These are phyloP conservation scores for Seiridium unicorne DNA, from an alignment of 2,329 filamentous ascomycete genomes.

Conservation along the genomic window DNA sequence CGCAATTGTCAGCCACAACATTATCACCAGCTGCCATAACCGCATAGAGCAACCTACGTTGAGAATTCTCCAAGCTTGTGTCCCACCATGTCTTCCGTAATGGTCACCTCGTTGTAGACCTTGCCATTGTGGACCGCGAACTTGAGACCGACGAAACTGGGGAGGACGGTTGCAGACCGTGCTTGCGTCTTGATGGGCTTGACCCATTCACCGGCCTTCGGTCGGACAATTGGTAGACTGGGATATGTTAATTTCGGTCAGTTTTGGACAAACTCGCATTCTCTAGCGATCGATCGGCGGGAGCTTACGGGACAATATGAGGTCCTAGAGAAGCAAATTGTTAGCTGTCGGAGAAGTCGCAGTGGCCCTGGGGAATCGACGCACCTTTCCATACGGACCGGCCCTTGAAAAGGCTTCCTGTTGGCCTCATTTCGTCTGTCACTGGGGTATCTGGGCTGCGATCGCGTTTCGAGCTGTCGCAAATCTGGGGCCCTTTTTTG, in stretches of 20 bases:
- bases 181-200: conserved; percentile 83
- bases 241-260: neutral
- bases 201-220: conserved; percentile 58
- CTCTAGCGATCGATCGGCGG: too few relatives aligned
- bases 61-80: conserved; percentile 94
- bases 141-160: conserved; percentile 85
- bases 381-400: conserved; percentile 33
- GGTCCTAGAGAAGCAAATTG: conserved; percentile 49
- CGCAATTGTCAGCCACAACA: neutral
- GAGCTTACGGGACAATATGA: conserved; percentile 67
- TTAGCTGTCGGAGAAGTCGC: neutral
- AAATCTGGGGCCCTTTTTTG: conserved; percentile 9
- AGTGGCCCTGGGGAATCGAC: neutral
- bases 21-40: neutral
- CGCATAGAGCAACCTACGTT: conserved; percentile 56
- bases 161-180: conserved; percentile 83
- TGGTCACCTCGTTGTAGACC: conserved; percentile 74
- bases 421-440: conserved; percentile 31
- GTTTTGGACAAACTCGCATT: too few relatives aligned
- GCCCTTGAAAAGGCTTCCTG: conserved; percentile 32
- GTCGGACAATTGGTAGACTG: conserved; percentile 64
- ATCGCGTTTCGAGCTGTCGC: conserved; percentile 12
- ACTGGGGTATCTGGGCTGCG: neutral
- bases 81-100: conserved; percentile 95
- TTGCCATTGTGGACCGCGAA: conserved; percentile 95